Evolutionary conservation across 2,329 filamentous ascomycete genomes (phyloP), one percentile per base, ranked within the genome.

Genomic region (Botrytis galanthina): DNA sequence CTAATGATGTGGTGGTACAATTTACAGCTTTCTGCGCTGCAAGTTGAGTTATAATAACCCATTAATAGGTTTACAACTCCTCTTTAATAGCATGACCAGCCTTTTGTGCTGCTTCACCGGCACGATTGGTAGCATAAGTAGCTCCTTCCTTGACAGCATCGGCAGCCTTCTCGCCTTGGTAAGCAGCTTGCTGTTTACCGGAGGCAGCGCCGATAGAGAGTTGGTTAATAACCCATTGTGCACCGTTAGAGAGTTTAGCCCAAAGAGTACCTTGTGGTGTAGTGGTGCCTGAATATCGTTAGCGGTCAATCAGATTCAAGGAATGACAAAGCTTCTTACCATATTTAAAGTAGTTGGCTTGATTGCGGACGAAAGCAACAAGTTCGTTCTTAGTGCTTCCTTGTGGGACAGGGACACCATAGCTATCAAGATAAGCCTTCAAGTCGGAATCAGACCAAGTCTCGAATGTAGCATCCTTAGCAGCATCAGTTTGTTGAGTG

Each of bases 401-500:
- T 76, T 81, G 79, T 62, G 78, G 79, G 57, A 79, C 79, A 3
- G 76, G 73, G 59, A 95, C 84, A 54, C 93, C 93, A 76, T 94
- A 95, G 75, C 89, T 92, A 80, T 95, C 93, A 10, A 95, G 87
- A 79, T 95, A 95, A 1, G 88, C 84, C 85, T 95, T 95, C 75
- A 96, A 85, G 39, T 75, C 78, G 59, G 85, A 87, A 68, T 86
- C 84, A 37, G 86, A 92, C 93, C 93, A 95, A 0, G 88, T 88
- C 70, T 94, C 89, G 76, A 95, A 95, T 1, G 88, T 85, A 37
- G 83, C 85, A 66, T 89, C 85, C 84, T 93, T 94, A 66, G 86
- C 91, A 16, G 87, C 80, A 73, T 87, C 87, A 7, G 92, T 93
- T 42, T 89, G 89, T 74, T 89, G 84, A 16, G 90, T 84, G 4